A percentile compares a stretch with the other conserved stretches of the same genome.
Conservation (phyloP, 345 rosid species). For the Eucalyptus melliodora region DNA sequence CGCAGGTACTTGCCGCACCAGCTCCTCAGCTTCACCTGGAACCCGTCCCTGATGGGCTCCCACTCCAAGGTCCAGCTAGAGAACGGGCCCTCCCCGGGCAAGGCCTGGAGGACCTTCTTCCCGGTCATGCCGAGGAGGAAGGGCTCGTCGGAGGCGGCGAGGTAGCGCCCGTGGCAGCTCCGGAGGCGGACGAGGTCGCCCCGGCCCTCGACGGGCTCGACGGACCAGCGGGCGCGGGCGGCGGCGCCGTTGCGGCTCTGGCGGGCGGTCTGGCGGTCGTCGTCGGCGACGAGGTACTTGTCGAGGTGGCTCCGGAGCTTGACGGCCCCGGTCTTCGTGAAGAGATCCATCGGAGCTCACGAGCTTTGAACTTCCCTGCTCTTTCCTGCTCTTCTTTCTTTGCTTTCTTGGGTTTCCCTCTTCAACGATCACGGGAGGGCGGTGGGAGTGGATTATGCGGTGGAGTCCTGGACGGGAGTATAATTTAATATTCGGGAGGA, state of each 20-base stretch:
- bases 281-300: conserved; percentile 73
- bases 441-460: not conserved
- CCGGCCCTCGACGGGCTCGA: conserved; percentile 48
- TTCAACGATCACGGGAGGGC: not conserved
- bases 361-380: not conserved
- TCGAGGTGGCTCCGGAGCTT: conserved; percentile 79
- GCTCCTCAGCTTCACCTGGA: conserved; percentile 21
- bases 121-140: conserved; percentile 90
- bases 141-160: conserved; percentile 62
- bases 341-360: conserved; percentile 43
- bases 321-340: conserved; percentile 46
- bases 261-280: conserved; percentile 45
- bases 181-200: conserved; percentile 27
- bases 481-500: not conserved
- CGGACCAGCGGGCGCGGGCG: conserved; percentile 48
- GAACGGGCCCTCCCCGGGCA: conserved; percentile 2
- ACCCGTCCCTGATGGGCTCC: conserved; percentile 67
- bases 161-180: conserved; percentile 53
- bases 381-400: not conserved
- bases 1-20: conserved; percentile 27
- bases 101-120: conserved; percentile 45
- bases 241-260: conserved; percentile 63
- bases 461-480: not conserved
- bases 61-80: conserved; percentile 60
- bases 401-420: not conserved